Base-by-base conservation (phyloP, 108 stramenopile species). In the Cyclotella kingstonii region DNA sequence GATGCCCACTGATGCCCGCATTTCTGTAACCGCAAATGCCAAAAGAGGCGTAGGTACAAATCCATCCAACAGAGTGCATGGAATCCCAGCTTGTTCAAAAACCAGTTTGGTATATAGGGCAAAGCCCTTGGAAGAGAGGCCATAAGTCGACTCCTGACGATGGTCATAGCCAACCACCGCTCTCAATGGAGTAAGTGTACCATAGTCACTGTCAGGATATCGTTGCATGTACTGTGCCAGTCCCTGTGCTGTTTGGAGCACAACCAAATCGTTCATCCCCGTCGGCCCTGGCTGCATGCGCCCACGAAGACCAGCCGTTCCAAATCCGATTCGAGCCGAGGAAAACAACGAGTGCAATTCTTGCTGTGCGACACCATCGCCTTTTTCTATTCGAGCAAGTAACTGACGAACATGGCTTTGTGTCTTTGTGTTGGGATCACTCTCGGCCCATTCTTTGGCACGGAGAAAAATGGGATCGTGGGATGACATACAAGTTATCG, bases 81-180 rank as follows among this genome's bases (percentile, higher is more conserved):
- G 66, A 59, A 96, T 85, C 5, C 91, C 93, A 21, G 84, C 79
- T 28, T 84, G 45, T 27, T 72, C 41, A 66, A 95, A 95, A 5
- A 92, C 96, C 22, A 91, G 66, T 15, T 92, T 90, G 7, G 96
- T 77, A 23, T 90, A 77, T 15, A 89, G 62, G 6, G 95, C 98
- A 79, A 98, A 96, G 21, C 86, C 66, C 48, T 80, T 66, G 7
- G 93, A 95, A 9, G 94, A 95, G 26, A 97, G 62, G 6, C 68
- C 50, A 31, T 81, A 60, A 18, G 66, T 41, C 8, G 82, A 73
- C 43, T 85, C 63, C 12, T 44, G 18, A 31, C 96, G 87, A 74
- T 97, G 96, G 70, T 98, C 98, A 44, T 92, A 97, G 6, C 95
- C 96, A 15, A 98, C 79, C 36, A 96, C 93, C 6, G 85, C 86